Conservation (phyloP, 495 filamentous ascomycete genomes). For the Trypethelium eluteriae region DNA sequence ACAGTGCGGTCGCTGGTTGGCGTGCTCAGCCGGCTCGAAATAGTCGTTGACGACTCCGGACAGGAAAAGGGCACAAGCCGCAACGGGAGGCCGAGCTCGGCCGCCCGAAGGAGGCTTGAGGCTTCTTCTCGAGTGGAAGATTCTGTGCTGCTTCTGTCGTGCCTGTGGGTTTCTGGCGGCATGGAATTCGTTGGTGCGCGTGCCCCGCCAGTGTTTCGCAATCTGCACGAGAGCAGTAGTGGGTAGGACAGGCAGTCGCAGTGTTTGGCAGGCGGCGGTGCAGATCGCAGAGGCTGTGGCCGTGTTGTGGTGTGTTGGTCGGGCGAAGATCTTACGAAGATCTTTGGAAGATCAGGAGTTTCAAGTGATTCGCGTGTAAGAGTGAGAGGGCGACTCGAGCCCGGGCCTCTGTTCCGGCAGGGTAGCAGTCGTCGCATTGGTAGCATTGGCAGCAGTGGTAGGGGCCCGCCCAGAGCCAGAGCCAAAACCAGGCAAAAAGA, state of each 20-base stretch:
- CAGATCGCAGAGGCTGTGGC: not conserved
- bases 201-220: conserved; percentile 9
- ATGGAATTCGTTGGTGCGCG: not conserved
- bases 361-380: not conserved
- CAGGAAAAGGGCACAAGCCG: not conserved
- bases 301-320: not conserved
- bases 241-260: not conserved
- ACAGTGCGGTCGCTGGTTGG: not conserved
- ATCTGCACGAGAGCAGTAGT: not conserved
- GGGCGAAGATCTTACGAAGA: conserved; percentile 10
- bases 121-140: not conserved
- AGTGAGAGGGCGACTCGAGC: not conserved
- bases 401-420: conserved; percentile 2
- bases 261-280: conserved; percentile 1
- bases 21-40: not conserved
- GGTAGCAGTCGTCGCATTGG: not conserved
- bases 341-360: conserved; percentile 10
- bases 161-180: not conserved
- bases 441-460: too few relatives aligned
- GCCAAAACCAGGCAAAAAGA: too few relatives aligned
- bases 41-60: not conserved
- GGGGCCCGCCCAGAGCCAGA: too few relatives aligned
- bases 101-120: conserved; percentile 2
- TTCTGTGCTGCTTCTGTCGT: not conserved
- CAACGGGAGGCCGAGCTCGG: conserved; percentile 11